A percentile compares a stretch with the other conserved stretches of the same genome.
Evolutionary conservation across 73 alveolate genomes (phyloP).

Genomic region (Paramecium primaurelia): DNA sequence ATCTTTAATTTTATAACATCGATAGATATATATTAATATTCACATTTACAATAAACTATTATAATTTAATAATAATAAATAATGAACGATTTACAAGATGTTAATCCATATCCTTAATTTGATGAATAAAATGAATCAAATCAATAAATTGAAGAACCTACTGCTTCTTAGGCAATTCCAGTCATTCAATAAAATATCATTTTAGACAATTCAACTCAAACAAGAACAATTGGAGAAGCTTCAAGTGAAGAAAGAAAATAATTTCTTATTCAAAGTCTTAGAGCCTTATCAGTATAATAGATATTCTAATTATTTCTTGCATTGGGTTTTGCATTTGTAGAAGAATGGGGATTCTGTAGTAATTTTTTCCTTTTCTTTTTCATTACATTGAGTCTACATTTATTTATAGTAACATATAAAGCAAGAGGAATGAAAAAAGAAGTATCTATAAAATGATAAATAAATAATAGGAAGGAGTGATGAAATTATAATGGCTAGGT

Average conservation of each 20-base stretch:
- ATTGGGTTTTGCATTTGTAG: not conserved
- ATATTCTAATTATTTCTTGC: not conserved
- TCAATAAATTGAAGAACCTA: not conserved
- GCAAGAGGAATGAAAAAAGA: not conserved
- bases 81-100: not conserved
- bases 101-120: constrained; percentile 7
- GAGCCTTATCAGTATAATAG: not conserved
- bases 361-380: not conserved
- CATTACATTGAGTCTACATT: not conserved
- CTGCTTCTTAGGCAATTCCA: not conserved
- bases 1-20: not conserved
- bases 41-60: not conserved
- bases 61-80: not conserved
- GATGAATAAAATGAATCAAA: not conserved
- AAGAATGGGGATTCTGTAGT: constrained; percentile 14
- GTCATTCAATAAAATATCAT: not conserved
- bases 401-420: not conserved
- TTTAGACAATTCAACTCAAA: not conserved
- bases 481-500: not conserved
- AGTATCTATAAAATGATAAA: not conserved
- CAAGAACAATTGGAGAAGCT: not conserved
- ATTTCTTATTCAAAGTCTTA: not conserved
- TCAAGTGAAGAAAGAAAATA: not conserved
- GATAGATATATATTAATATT: not conserved
- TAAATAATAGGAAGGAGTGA: not conserved